A percentile compares a stretch with the other conserved stretches of the same genome.
Conservation (phyloP, 148 eudicot genomes). For the Rhododendron ferrugineum region DNA sequence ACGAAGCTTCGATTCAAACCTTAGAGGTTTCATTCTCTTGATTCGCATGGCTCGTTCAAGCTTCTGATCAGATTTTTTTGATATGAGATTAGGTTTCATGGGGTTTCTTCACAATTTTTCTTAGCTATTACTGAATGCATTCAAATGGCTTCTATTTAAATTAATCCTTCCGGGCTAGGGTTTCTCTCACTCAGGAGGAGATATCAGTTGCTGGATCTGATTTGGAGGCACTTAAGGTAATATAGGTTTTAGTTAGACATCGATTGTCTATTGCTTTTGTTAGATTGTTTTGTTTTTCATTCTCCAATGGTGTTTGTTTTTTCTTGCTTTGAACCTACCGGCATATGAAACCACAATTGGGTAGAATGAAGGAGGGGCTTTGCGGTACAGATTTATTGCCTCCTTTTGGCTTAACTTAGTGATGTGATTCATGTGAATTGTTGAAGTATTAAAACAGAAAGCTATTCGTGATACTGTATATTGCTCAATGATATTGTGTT, state of each 20-base stretch:
- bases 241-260: not conserved
- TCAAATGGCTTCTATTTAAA: not conserved
- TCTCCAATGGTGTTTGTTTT: constrained; percentile 4
- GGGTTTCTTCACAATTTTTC: not conserved
- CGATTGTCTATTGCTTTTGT: not conserved
- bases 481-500: not conserved
- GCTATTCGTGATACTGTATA: not conserved
- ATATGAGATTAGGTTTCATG: not conserved
- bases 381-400: constrained; percentile 30
- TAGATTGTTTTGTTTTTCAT: not conserved
- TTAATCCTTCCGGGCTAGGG: constrained; percentile 44
- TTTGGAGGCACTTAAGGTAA: constrained; percentile 60
- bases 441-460: not conserved
- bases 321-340: constrained; percentile 14
- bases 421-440: not conserved
- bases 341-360: constrained; percentile 9
- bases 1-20: constrained; percentile 49
- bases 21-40: constrained; percentile 43
- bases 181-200: constrained; percentile 48
- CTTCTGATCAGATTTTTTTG: not conserved
- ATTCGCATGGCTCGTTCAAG: not conserved
- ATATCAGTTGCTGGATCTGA: constrained; percentile 51
- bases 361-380: constrained; percentile 52
- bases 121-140: not conserved
- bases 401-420: not conserved